Evolutionary conservation across 2,329 filamentous ascomycete species (phyloP), one percentile per base, ranked within the genome.

Genomic region (Phialophora chinensis): DNA sequence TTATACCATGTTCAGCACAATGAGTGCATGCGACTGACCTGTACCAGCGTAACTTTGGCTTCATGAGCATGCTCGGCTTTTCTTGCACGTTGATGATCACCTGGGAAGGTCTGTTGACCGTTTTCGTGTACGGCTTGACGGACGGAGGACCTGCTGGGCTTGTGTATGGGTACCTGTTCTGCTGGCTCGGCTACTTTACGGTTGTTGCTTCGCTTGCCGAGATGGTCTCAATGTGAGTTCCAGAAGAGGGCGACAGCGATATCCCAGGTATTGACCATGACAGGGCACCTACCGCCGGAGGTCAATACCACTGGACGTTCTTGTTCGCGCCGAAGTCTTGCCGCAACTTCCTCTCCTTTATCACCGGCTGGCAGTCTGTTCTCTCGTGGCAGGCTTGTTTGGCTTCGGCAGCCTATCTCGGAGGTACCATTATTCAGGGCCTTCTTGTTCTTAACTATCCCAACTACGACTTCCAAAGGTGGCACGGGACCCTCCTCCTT

Each of bases 401-500:
- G 1, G 79, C 81, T 0, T 77, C 76, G 1, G 75, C 76, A 0
- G 76, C 79, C 0, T 83, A 81, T 54, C 74, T 85, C 3, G 75
- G 79, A 0, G 80, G 79, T 3, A 81, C 79, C 3, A 76, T 83
- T 44, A 80, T 84, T 20, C 79, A 84, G 68, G 80, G 80, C 0
- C 74, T 84, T 1, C 68, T 81, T 12, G 74, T 78, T 14, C 62
- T 83, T 14, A 80, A 80, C 66, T 73, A 80, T 56, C 76, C 78
- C 0, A 68, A 66, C 7, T 84, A 84, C 62, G 67, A 72, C 0
- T 75, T 77, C 0, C 50, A 81, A 62, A 68, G 75, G 27, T 86
- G 81, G 82, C 83, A 85, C 47, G 82, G 79, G 4, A 84, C 83
- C 0, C 73, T 86, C 3, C 70, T 86, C 0, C 79, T 83, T 27